Evolutionary conservation across 306 rosid species (phyloP).

Genomic region (Prinsepia uniflora): DNA sequence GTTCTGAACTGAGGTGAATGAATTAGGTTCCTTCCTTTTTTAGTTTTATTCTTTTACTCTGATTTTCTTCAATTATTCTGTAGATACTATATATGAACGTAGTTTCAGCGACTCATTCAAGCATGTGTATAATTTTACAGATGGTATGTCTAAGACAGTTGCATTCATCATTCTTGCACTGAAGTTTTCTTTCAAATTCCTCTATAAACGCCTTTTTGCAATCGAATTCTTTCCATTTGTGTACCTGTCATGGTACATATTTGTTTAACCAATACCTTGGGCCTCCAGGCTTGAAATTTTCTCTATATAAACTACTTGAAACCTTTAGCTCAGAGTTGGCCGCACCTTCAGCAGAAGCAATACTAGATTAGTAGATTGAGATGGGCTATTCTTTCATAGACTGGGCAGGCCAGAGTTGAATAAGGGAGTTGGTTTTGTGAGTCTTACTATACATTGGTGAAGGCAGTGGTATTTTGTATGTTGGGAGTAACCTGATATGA

Average conservation of each 20-base stretch:
- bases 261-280: neutral
- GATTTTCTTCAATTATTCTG: neutral
- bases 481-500: too few relatives aligned
- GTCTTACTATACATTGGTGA: too few relatives aligned
- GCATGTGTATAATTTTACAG: neutral
- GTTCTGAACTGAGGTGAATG: conserved; percentile 54
- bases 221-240: neutral
- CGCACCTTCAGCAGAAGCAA: neutral
- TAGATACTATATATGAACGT: conserved; percentile 3
- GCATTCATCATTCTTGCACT: neutral
- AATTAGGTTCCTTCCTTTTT: neutral
- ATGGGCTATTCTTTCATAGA: neutral
- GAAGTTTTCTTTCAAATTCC: neutral
- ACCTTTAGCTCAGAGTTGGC: neutral
- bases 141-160: neutral
- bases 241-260: neutral
- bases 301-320: neutral
- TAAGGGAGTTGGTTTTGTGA: too few relatives aligned
- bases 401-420: neutral
- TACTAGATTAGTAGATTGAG: neutral
- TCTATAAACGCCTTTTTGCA: neutral
- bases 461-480: too few relatives aligned
- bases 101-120: conserved; percentile 4
- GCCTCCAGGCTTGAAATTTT: neutral
- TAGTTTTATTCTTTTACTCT: conserved; percentile 5